Evolutionary conservation across 805 yeast genomes (phyloP).

Genomic region (Phaffomyces thermotolerans): DNA sequence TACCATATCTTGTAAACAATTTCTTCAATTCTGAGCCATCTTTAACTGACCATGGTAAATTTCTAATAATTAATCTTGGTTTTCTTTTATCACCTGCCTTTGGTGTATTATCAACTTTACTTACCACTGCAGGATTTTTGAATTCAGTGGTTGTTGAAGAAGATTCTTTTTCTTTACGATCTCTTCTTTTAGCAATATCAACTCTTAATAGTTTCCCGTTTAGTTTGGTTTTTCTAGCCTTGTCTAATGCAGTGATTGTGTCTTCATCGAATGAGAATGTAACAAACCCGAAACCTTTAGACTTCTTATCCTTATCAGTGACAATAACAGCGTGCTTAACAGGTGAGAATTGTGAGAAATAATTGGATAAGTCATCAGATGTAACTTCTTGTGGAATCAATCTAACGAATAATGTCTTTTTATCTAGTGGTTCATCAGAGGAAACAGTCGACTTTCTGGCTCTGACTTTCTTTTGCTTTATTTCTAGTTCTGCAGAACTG

Average conservation of each 20-base stretch:
- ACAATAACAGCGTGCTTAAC: slow-evolving; percentile 93
- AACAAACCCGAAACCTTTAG: slow-evolving; percentile 95
- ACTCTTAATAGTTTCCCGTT: slow-evolving; percentile 61
- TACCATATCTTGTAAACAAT: slow-evolving; percentile 70
- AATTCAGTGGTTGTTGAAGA: neutral
- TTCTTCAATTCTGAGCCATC: slow-evolving; percentile 65
- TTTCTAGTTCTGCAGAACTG: neutral
- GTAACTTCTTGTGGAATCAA: slow-evolving; percentile 77
- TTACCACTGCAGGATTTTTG: slow-evolving; percentile 49
- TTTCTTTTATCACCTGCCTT: no score
- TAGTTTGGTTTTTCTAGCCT: slow-evolving; percentile 59
- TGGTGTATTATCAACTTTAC: slow-evolving; percentile 37
- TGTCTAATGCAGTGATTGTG: slow-evolving; percentile 63
- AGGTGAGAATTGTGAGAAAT: slow-evolving; percentile 88
- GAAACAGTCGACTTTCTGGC: neutral
- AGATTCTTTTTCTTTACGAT: slow-evolving; percentile 39
- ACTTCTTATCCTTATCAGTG: slow-evolving; percentile 62
- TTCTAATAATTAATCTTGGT: slow-evolving; percentile 77
- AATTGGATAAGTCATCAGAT: slow-evolving; percentile 72
- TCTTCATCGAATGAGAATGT: slow-evolving; percentile 83
- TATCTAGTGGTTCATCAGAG: slow-evolving; percentile 28
- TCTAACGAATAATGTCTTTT: slow-evolving; percentile 73
- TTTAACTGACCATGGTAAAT: slow-evolving; percentile 93
- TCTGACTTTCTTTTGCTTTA: neutral
- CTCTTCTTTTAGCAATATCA: slow-evolving; percentile 90